Base-by-base conservation (phyloP, 805 yeast genomes). In the Komagataella ulmi region DNA sequence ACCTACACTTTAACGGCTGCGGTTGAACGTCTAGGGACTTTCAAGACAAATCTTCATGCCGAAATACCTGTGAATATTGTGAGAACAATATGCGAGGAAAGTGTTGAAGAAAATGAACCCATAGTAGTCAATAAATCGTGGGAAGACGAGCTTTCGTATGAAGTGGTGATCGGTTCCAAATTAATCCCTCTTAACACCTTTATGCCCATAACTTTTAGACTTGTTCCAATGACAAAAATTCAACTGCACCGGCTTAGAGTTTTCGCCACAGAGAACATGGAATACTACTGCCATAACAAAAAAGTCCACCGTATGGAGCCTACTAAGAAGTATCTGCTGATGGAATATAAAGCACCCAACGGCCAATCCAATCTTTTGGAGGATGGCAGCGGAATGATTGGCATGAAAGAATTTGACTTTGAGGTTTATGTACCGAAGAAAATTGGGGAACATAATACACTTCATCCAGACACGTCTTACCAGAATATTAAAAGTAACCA, bases 291-390 rank as follows among this genome's bases (percentile, higher is more conserved):
- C 67, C 78, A 80, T 45, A 79, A 85, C 63, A 85, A 86, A 61
- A 85, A 84, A 62, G 95, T 91, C 12, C 98, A 93, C 65, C 73
- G 98, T 51, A 79, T 88, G 65, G 98, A 93, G 68, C 97, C 99
- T 0, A 74, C 85, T 1, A 83, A 81, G 61, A 90, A 90, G 67
- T 87, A 76, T 58, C 66, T 91, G 48, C 65, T 93, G 45, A 71
- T 88, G 47, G 99, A 93, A 63, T 90, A 86, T 61, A 81, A 79
- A 60, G 88, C 95, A 2, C 60, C 67, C 43, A 69, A 69, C 51
- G 77, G 75, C 10, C 60, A 61, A 45, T 76, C 79, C 51, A 66
- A 79, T 49, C 65, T 81, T 48, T 64, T 75, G n/a, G 70, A 74
- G 18, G 56, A 64, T 18, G 70, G 67, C 23, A 71, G 70, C 49